Conservation (phyloP, 1,284 basidiomycete genomes). For the Moesziomyces antarcticus region DNA sequence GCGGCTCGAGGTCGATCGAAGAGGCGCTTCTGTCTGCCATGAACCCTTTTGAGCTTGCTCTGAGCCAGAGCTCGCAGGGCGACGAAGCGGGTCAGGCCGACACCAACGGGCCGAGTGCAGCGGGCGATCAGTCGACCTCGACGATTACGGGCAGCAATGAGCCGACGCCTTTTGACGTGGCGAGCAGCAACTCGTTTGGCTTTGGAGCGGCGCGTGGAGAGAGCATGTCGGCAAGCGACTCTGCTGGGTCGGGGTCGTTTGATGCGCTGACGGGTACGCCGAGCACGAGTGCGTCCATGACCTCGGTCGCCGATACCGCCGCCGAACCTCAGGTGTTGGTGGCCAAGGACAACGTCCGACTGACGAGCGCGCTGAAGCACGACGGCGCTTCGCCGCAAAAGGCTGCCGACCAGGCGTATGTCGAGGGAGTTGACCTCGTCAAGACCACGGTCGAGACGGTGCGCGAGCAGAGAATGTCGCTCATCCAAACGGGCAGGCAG, state of each 20-base stretch:
- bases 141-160: conserved; percentile 45
- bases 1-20: conserved; percentile 23
- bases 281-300: conserved; percentile 12
- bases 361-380: neutral
- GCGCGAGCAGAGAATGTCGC: conserved; percentile 65
- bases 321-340: conserved; percentile 7
- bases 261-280: conserved; percentile 8
- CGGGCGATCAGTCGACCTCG: conserved; percentile 27
- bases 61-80: conserved; percentile 1
- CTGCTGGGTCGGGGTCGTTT: conserved; percentile 3
- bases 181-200: conserved; percentile 1
- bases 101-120: neutral
- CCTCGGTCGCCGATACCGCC: conserved; percentile 8
- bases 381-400: neutral
- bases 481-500: conserved; percentile 64
- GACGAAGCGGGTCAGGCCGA: neutral
- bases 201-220: neutral
- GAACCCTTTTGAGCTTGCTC: conserved; percentile 38
- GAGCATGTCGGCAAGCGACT: conserved; percentile 29
- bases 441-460: conserved; percentile 35
- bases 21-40: conserved; percentile 32
- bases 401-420: conserved; percentile 20
- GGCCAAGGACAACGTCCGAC: neutral
- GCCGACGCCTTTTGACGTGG: conserved; percentile 34
- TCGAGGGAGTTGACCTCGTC: conserved; percentile 43